Conservation (phyloP, 2,329 filamentous ascomycete species). For the Endoconidiophora polonica region DNA sequence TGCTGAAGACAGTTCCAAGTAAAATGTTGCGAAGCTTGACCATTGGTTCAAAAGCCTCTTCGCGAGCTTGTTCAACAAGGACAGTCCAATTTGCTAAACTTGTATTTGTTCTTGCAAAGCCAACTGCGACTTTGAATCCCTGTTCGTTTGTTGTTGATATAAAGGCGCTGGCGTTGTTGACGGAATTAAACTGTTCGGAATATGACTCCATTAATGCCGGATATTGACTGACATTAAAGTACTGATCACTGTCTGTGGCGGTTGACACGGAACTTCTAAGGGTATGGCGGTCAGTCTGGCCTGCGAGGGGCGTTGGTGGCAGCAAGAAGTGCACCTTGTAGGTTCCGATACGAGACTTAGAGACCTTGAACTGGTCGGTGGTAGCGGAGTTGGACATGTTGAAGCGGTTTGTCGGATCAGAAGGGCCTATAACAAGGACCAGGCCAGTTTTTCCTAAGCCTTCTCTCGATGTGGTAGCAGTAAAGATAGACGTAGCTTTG, state of each 20-base stretch:
- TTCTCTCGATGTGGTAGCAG: conserved; percentile 45
- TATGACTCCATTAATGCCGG: conserved; percentile 47
- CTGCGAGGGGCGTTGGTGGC: conserved; percentile 29
- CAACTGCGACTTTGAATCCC: conserved; percentile 53
- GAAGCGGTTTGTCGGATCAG: conserved; percentile 49
- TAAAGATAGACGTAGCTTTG: conserved; percentile 46
- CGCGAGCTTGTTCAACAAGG: conserved; percentile 57
- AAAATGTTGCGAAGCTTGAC: conserved; percentile 61
- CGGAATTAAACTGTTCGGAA: conserved; percentile 27
- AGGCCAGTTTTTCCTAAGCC: conserved; percentile 55
- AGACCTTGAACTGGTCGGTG: conserved; percentile 22
- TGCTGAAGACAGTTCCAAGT: conserved; percentile 71
- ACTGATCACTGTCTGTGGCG: conserved; percentile 15
- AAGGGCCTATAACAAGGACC: conserved; percentile 54
- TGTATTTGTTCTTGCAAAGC: conserved; percentile 55
- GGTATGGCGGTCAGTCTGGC: conserved; percentile 31
- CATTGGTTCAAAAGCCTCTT: conserved; percentile 64
- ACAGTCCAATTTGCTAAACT: conserved; percentile 66
- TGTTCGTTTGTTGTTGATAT: conserved; percentile 61
- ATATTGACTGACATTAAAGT: conserved; percentile 44
- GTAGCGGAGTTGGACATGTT: conserved; percentile 32
- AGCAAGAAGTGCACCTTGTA: conserved; percentile 40
- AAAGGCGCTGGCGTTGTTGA: conserved; percentile 52
- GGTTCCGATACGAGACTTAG: conserved; percentile 12
- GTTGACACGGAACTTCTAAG: conserved; percentile 20